phyloP scores from a whole-genome alignment of 148 eudicot species.

The Gaultheria prostrata region DNA sequence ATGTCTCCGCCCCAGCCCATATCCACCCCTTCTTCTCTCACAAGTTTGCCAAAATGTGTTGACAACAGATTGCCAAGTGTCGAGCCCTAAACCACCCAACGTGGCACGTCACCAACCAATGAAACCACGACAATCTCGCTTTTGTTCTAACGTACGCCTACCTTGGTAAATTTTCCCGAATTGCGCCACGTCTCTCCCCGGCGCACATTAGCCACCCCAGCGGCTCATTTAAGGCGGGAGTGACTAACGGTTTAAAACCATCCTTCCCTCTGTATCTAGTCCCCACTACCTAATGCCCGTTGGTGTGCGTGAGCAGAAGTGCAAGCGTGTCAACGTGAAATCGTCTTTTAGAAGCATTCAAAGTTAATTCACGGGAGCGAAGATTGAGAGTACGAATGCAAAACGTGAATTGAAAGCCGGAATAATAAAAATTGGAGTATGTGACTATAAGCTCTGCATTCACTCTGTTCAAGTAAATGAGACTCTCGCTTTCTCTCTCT shows the following conservation, averaged over 20 bases:
- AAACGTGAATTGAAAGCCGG: too few relatives aligned
- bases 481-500: slow-evolving; percentile 2
- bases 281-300: too few relatives aligned
- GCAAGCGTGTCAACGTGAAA: too few relatives aligned
- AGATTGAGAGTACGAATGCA: too few relatives aligned
- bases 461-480: slow-evolving; percentile 11
- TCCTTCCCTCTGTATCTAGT: background rate
- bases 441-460: background rate
- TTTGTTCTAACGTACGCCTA: background rate
- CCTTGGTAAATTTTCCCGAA: background rate
- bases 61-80: background rate
- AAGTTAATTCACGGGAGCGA: too few relatives aligned
- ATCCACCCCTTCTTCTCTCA: background rate
- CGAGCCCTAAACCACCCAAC: background rate
- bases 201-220: slow-evolving; percentile 13
- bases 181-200: background rate
- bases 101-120: slow-evolving; percentile 4
- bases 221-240: slow-evolving; percentile 26
- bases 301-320: too few relatives aligned
- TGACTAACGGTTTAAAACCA: slow-evolving; percentile 1
- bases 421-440: too few relatives aligned
- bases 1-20: too few relatives aligned
- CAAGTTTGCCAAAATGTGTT: background rate
- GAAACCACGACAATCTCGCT: background rate
- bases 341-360: too few relatives aligned